Evolutionary conservation across 345 rosid species (phyloP), one percentile per base, ranked within the genome.

Genomic region (Euphorbia peplus): DNA sequence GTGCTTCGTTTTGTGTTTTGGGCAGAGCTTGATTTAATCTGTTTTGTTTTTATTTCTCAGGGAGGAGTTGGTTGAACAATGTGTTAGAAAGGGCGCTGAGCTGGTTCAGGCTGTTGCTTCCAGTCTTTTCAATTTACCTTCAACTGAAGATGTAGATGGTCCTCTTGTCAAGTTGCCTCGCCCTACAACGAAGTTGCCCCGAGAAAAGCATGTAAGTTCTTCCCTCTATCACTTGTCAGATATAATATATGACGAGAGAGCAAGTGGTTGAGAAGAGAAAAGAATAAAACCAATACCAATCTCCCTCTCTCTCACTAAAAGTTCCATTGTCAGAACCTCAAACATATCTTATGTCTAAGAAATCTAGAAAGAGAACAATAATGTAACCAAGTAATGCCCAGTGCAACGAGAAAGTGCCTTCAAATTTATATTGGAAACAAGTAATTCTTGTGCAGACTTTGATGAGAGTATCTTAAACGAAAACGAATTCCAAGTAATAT

Each of bases 131-230:
- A 82, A 79, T 79, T 83, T 88, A 53, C 90, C 93, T 75, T 89
- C 97, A 11, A 84, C 85, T 66, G 96, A 89, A 73, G 88, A 84
- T 78, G 57, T 69, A 32, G 93, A 86, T 73, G 97, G 96, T 41
- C 97, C 97, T 24, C 72, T 95, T 70, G 90, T 88, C 53, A 83
- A 72, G 76, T 81, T 95, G 83, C 97, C 96, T 67, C 83, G 82
- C 1, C 93, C 96, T 10, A 78, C 84, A 44, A 85, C 88, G 8
- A 89, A 75, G 76, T 80, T 93, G 66, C 97, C 98, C 2, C 84
- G 97, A 79, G 92, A 84, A 77, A 93, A 93, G 84, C 96, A 79
- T 77, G 97, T 89, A 78, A 70, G 86, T 51, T 66, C 13, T 48
- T 58, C 52, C 30, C 28, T 51, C 29, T 8, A n/a, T 66, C 32